A percentile compares a stretch with the other conserved stretches of the same genome.
These are phyloP conservation scores for Daedaleopsis sinensis DNA, from an alignment of 768 basidiomycete species.

Conservation along the genomic window DNA sequence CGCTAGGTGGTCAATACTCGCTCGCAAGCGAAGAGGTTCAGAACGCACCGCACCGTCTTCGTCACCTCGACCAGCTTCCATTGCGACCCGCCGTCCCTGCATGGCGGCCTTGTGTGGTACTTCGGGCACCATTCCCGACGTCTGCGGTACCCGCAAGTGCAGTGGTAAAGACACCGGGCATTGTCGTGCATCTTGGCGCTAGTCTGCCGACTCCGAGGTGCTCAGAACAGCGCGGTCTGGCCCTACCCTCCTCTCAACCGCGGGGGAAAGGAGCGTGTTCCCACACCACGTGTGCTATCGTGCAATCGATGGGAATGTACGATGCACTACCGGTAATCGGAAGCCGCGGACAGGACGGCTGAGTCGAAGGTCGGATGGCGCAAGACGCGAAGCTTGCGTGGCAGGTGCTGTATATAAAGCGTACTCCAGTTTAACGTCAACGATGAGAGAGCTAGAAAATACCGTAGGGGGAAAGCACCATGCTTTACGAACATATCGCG, in stretches of 20 bases:
- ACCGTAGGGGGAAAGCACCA: background rate
- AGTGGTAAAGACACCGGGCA: slow-evolving; percentile 15
- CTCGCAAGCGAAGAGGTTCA: slow-evolving; percentile 8
- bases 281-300: slow-evolving; percentile 17
- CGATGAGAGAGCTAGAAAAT: background rate
- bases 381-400: slow-evolving; percentile 17
- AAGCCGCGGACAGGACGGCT: slow-evolving; percentile 19
- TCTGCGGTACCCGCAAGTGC: slow-evolving; percentile 1
- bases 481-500: background rate
- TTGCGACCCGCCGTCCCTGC: slow-evolving; percentile 8
- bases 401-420: background rate
- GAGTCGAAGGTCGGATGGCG: slow-evolving; percentile 15
- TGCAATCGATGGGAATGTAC: slow-evolving; percentile 20
- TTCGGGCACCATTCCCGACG: slow-evolving; percentile 5
- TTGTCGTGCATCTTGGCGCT: slow-evolving; percentile 13
- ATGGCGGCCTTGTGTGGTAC: slow-evolving; percentile 14
- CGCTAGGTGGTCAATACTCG: background rate
- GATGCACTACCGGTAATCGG: slow-evolving; percentile 14
- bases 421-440: background rate
- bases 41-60: slow-evolving; percentile 12
- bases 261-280: slow-evolving; percentile 3
- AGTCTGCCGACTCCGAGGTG: slow-evolving; percentile 11
- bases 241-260: slow-evolving; percentile 3
- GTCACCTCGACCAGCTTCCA: slow-evolving; percentile 5
- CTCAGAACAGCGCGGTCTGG: background rate